Percentiles rank a stretch among this genome's conserved stretches.
Conservation (phyloP, 1,139 yeast genomes). For the Starmera stellimalicola region DNA sequence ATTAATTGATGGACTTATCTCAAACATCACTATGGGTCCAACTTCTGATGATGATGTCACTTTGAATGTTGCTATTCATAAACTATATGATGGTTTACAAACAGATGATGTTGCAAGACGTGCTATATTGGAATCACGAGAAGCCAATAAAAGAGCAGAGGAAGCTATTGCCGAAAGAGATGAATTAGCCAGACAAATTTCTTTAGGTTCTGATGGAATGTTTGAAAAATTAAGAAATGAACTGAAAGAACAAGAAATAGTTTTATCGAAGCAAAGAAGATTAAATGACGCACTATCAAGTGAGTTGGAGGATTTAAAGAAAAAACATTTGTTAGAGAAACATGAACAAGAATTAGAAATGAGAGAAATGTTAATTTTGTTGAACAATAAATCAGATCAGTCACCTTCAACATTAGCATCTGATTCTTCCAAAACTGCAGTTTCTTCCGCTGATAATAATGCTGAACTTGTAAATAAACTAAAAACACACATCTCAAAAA, state of each 20-base stretch:
- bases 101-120: constrained; percentile 86
- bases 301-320: constrained; percentile 65
- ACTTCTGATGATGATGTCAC: constrained; percentile 63
- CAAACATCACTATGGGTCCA: constrained; percentile 65
- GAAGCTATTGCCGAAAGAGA: constrained; percentile 84
- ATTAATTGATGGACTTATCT: constrained; percentile 73
- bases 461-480: constrained; percentile 39
- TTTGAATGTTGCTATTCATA: constrained; percentile 75
- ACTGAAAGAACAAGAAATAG: constrained; percentile 62
- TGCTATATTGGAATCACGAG: constrained; percentile 67
- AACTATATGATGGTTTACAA: constrained; percentile 66
- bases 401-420: constrained; percentile 7
- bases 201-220: constrained; percentile 79
- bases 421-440: constrained; percentile 5
- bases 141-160: constrained; percentile 57
- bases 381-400: constrained; percentile 25
- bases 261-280: constrained; percentile 57
- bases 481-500: constrained; percentile 51
- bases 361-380: constrained; percentile 71
- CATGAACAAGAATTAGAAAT: constrained; percentile 85
- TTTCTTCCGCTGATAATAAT: constrained; percentile 10
- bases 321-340: constrained; percentile 62
- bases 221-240: constrained; percentile 65
- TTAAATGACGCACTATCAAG: constrained; percentile 52
- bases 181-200: constrained; percentile 60